These are phyloP conservation scores for Dendrocalamus latiflorus DNA, from an alignment of 202 grass and related monocot species.

Conservation along the genomic window DNA sequence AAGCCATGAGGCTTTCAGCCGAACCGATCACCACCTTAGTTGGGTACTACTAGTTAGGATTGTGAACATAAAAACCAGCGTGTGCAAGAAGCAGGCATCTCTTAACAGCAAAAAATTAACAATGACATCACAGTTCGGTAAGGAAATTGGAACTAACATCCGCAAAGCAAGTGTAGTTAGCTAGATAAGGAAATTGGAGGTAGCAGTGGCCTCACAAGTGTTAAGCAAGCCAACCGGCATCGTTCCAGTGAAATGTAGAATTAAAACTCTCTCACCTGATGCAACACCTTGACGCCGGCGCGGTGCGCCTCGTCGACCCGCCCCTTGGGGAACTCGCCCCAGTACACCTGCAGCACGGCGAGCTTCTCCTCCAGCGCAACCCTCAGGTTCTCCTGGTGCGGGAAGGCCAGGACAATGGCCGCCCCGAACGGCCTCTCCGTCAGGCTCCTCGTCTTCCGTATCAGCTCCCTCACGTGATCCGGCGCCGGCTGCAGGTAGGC, in stretches of 20 bases:
- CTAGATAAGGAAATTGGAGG: neutral
- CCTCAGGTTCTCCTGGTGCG: slow-evolving; percentile 70
- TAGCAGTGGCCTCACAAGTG: neutral
- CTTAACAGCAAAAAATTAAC: neutral
- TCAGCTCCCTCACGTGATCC: slow-evolving; percentile 67
- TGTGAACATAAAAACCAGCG: too few relatives aligned
- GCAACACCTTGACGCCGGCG: slow-evolving; percentile 80
- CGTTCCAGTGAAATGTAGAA: neutral
- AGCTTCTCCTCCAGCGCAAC: slow-evolving; percentile 79
- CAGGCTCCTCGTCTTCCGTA: slow-evolving; percentile 61
- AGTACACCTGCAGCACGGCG: slow-evolving; percentile 77
- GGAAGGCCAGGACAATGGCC: slow-evolving; percentile 66
- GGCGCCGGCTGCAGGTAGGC: slow-evolving; percentile 57
- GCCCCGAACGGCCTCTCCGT: slow-evolving; percentile 74
- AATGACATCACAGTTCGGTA: neutral
- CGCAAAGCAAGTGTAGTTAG: neutral
- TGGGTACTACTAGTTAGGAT: too few relatives aligned
- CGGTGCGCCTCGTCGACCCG: slow-evolving; percentile 68
- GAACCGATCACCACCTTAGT: too few relatives aligned
- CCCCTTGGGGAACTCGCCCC: slow-evolving; percentile 73
- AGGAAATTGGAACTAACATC: neutral
- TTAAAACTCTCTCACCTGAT: slow-evolving; percentile 59
- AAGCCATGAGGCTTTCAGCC: too few relatives aligned
- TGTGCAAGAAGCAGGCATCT: neutral
- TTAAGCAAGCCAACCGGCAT: neutral